Evolutionary conservation across 257 asterid genomes (phyloP), one percentile per base, ranked within the genome.

Genomic region (Penstemon newberryi): DNA sequence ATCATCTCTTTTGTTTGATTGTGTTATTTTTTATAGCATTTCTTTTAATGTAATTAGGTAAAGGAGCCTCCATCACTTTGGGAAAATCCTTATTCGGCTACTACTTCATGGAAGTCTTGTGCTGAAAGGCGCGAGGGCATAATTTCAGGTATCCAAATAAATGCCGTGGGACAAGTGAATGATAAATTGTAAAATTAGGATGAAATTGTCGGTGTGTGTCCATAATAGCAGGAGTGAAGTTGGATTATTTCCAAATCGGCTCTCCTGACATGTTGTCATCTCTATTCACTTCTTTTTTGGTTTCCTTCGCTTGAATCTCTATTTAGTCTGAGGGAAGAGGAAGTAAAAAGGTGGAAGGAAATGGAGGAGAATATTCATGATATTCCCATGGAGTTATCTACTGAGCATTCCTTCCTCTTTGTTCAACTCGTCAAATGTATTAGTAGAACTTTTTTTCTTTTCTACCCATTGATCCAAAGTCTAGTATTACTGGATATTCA

Each of bases 91-190:
- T 75, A 82, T 81, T 89, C 98, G 41, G 95, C 96, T 61, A 91
- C 98, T 63, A 94, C 96, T 53, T 94, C 98, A 6, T 94, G 99
- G 99, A 94, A 87, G 80, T 86, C 98, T 67, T 94, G 99, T 80
- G 93, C 96, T 15, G 96, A 89, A 75, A 80, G 95, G 67, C 89
- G 64, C 25, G 90, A 82, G 71, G 96, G 88, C 63, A 63, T 84
- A 71, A 60, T 82, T 60, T 87, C 96, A 78, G 96, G 99, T 94
- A 70, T 45, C 38, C 9, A 15, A 70, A 63, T 25, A n/a, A 25
- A 25, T 68, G 46, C n/a, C 5, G 49, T 46, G 52, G 63, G 55
- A 64, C 52, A 6, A 18, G 19, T 66, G 40, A 65, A 52, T n/a
- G 11, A 50, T 8, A 37, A 54, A 47, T 46, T 7, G 38, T n/a